phyloP scores from a whole-genome alignment of 2,329 filamentous ascomycete genomes.

The Dothideomycetes sp. region DNA sequence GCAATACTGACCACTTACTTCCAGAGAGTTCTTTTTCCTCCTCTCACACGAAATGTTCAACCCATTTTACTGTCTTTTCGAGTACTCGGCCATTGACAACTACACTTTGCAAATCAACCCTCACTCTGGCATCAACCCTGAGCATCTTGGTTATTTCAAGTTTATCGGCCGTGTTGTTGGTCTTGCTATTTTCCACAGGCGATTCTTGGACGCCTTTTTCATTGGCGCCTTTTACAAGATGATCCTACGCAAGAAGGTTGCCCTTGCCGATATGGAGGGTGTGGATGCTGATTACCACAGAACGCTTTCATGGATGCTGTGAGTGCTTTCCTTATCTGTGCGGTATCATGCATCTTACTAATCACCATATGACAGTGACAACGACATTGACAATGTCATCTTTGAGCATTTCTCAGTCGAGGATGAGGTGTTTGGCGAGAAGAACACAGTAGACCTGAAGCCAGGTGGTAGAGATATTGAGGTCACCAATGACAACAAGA shows the following conservation, averaged over 20 bases:
- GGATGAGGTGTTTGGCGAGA: conserved; percentile 92
- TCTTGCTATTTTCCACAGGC: conserved; percentile 91
- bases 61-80: conserved; percentile 98
- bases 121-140: conserved; percentile 96
- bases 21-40: conserved; percentile 95
- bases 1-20: conserved; percentile 17
- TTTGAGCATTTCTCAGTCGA: conserved; percentile 96
- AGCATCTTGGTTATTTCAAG: conserved; percentile 99
- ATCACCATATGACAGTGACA: conserved; percentile 59
- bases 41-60: conserved; percentile 99
- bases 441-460: conserved; percentile 87
- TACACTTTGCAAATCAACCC: conserved; percentile 99
- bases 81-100: conserved; percentile 99
- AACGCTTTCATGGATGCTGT: conserved; percentile 90
- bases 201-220: conserved; percentile 97
- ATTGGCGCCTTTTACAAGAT: conserved; percentile 99
- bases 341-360: conserved; percentile 13
- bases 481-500: conserved; percentile 97
- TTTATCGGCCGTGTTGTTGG: conserved; percentile 97
- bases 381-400: conserved; percentile 88
- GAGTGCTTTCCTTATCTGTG: conserved; percentile 18
- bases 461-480: conserved; percentile 83
- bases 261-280: conserved; percentile 93
- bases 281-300: conserved; percentile 97
- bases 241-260: conserved; percentile 87